Conservation (phyloP, 73 alveolate species). For the Paramecium bursaria region DNA sequence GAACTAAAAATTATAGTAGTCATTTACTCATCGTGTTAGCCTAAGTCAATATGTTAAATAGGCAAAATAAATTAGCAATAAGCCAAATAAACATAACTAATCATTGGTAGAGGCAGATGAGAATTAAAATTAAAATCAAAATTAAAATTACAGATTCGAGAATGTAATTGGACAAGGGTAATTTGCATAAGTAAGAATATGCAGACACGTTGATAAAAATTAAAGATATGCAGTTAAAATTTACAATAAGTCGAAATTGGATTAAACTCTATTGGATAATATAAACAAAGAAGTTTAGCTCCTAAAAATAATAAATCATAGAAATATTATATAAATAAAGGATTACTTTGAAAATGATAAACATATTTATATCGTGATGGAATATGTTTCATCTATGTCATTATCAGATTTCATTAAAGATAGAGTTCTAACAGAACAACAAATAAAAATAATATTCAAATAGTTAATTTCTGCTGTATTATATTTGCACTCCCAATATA, state of each 20-base stretch:
- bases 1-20: no score
- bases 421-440: constrained; percentile 1
- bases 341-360: constrained; percentile 34
- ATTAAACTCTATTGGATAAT: background rate
- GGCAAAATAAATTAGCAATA: no score
- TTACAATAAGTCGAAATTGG: constrained; percentile 12
- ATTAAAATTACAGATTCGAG: constrained; percentile 35
- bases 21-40: no score
- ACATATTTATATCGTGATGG: background rate
- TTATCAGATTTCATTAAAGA: constrained; percentile 36
- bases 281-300: constrained; percentile 4
- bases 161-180: constrained; percentile 38
- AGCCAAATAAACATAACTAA: no score
- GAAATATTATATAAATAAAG: constrained; percentile 1
- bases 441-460: constrained; percentile 39
- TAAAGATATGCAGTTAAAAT: constrained; percentile 36
- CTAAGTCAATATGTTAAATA: no score
- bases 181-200: constrained; percentile 53
- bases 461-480: constrained; percentile 23
- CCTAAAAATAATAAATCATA: background rate
- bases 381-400: constrained; percentile 47
- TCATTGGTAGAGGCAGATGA: no score
- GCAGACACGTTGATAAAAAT: background rate
- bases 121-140: no score
- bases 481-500: constrained; percentile 12